These are phyloP conservation scores for Chrysoporthe deuterocubensis DNA, from an alignment of 2,329 filamentous ascomycete species.

Conservation along the genomic window DNA sequence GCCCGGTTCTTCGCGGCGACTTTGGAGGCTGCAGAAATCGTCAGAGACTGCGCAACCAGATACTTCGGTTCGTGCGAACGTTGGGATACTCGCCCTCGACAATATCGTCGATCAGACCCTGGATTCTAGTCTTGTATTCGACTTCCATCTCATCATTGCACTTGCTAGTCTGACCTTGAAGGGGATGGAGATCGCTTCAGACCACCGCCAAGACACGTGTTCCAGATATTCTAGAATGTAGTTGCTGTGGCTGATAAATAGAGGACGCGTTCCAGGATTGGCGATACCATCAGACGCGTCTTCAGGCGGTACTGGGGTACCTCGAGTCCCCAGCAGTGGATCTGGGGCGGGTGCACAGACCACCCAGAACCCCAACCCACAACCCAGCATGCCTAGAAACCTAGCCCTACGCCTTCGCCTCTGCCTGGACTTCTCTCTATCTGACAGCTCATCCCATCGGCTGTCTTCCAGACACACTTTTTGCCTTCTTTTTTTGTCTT, in stretches of 20 bases:
- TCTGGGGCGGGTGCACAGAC: conserved; percentile 11
- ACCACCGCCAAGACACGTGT: background rate
- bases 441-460: too few relatives aligned
- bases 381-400: too few relatives aligned
- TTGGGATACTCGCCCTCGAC: conserved; percentile 36
- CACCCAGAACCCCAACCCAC: background rate
- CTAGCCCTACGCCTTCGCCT: too few relatives aligned
- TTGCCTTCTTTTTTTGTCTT: too few relatives aligned
- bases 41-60: conserved; percentile 13
- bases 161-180: background rate
- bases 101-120: conserved; percentile 43
- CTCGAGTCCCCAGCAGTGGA: background rate
- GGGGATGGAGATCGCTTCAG: background rate
- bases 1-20: conserved; percentile 68
- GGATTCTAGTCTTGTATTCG: conserved; percentile 23
- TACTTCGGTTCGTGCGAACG: background rate
- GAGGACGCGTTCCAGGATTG: background rate
- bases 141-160: conserved; percentile 16
- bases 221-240: background rate
- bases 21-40: conserved; percentile 53
- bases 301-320: background rate
- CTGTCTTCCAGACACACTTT: too few relatives aligned
- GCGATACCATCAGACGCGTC: conserved; percentile 21
- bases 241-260: background rate
- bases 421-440: too few relatives aligned